Base-by-base conservation (phyloP, 257 asterid species). In the Solanum etuberosum region DNA sequence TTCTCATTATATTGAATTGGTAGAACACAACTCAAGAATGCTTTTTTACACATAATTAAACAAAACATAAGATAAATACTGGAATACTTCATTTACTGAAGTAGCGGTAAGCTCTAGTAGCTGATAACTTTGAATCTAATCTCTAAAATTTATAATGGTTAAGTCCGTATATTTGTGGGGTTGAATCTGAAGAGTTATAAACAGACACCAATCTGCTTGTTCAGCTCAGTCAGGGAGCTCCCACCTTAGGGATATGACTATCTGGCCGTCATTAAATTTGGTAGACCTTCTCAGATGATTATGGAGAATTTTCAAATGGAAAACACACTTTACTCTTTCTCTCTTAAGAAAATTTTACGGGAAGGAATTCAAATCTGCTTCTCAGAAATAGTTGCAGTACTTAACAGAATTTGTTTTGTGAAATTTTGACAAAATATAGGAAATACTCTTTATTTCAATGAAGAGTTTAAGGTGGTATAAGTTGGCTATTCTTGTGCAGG, bases 401-500 rank as follows among this genome's bases (percentile, higher is more conserved):
- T 51, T 81, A 40, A 48, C 34, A 29, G 18, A 31, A 48, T 48
- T 81, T 18, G 40, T 31, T 81, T 48, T 18, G 29, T 48, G 68
- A 81, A 31, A 15, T 4, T 29, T 48, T 31, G 43, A 48, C 31
- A 81, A 51, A 48, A 48, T 43, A 65, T 81, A 51, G 85, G 85
- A 48, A 46, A 81, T 48, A 32, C 43, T 81, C 85, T 81, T 48
- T 48, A 18, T 81, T 48, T 31, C 43, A 29, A 37, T 48, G 85
- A 31, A 48, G 40, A 80, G 51, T 80, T 27, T 80, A 16, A 78
- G 67, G 70, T 48, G 70, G 43, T 48, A 48, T 81, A 48, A 29
- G 70, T 10, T 81, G 21, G 42, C 20, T 81, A 48, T 90, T 86
- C 86, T 77, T 84, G 89, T 90, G 77, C 93, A 97, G 99, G 98